These are phyloP conservation scores for Aegilops umbellulata DNA, from an alignment of 176 grass and related monocot genomes.

Conservation along the genomic window DNA sequence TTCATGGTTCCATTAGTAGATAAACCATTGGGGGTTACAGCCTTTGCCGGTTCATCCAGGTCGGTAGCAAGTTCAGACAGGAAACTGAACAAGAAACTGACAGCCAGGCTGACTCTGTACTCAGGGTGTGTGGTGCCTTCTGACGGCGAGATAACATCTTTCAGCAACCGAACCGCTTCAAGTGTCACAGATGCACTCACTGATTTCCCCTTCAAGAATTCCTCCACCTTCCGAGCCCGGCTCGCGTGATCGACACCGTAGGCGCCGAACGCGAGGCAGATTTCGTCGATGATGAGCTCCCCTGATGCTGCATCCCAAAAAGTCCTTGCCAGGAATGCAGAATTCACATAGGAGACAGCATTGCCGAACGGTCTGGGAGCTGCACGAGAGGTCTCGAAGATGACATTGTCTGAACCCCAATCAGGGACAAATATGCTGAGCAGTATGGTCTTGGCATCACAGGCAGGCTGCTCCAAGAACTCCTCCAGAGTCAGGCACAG, in stretches of 20 bases:
- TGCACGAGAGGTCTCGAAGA: slow-evolving; percentile 78
- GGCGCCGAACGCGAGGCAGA: slow-evolving; percentile 69
- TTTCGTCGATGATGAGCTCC: slow-evolving; percentile 41
- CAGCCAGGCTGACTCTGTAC: slow-evolving; percentile 71
- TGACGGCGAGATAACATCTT: slow-evolving; percentile 42
- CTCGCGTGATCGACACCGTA: slow-evolving; percentile 59
- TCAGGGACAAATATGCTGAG: slow-evolving; percentile 65
- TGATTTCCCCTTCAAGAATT: slow-evolving; percentile 63
- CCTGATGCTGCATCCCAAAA: slow-evolving; percentile 39
- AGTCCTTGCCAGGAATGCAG: slow-evolving; percentile 68
- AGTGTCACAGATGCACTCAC: slow-evolving; percentile 48
- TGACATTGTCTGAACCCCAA: slow-evolving; percentile 45
- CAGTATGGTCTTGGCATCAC: slow-evolving; percentile 52
- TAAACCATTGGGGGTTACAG: not conserved
- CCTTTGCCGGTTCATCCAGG: slow-evolving; percentile 7
- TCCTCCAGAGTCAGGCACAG: slow-evolving; percentile 52
- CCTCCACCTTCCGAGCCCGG: slow-evolving; percentile 67
- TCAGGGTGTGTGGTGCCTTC: slow-evolving; percentile 61
- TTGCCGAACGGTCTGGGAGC: slow-evolving; percentile 75
- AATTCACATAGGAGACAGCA: slow-evolving; percentile 80
- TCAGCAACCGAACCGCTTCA: slow-evolving; percentile 63
- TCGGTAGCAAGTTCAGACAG: slow-evolving; percentile 47
- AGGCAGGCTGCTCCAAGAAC: slow-evolving; percentile 71
- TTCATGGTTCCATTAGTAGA: slow-evolving; percentile 4
- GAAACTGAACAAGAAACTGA: slow-evolving; percentile 80